Evolutionary conservation across 2,329 filamentous ascomycete species (phyloP).

Genomic region (Alternaria arbusti): DNA sequence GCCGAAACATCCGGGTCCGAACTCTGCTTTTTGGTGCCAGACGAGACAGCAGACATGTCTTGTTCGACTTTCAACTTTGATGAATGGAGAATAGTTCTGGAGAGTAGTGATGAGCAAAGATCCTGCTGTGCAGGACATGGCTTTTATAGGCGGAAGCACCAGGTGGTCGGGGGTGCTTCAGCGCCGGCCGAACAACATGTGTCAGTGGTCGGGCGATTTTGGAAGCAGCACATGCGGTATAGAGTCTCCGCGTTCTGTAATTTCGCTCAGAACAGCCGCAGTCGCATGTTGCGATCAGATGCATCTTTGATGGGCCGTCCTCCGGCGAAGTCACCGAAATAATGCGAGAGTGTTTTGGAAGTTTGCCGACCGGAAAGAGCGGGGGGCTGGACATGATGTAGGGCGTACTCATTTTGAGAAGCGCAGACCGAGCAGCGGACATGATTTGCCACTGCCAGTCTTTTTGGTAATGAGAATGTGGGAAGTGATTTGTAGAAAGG

Average conservation of each 20-base stretch:
- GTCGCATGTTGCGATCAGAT: too few species aligned
- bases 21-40: not conserved
- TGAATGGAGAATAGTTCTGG: not conserved
- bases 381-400: too few species aligned
- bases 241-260: not conserved
- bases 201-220: not conserved
- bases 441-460: too few species aligned
- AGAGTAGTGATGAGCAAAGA: not conserved
- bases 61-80: too few species aligned
- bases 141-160: too few species aligned
- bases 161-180: not conserved
- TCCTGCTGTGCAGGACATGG: not conserved
- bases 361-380: too few species aligned
- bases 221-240: not conserved
- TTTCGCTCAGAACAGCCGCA: rapidly evolving
- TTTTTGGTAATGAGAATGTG: not conserved
- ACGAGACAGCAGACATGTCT: not conserved
- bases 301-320: not conserved
- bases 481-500: not conserved
- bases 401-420: not conserved
- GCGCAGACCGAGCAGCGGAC: not conserved
- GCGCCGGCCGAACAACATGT: not conserved
- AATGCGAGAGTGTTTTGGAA: too few species aligned
- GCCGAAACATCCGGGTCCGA: not conserved
- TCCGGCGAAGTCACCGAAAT: not conserved